Base-by-base conservation (phyloP, 129 eudicot genomes). In the Pseudognaphalium luteoalbum region DNA sequence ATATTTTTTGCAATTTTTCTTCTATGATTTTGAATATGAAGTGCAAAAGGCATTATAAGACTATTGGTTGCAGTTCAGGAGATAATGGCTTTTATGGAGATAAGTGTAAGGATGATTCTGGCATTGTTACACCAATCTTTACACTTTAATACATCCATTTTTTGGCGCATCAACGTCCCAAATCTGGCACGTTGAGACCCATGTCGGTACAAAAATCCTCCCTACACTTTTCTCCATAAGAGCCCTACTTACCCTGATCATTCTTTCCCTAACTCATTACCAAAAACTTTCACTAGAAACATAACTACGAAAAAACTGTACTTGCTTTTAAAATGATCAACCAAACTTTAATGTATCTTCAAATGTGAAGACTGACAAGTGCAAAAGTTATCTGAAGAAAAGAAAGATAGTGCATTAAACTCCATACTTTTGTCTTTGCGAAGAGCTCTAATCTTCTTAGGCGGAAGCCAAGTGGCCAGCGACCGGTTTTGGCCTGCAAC, bases 401-500 rank as follows among this genome's bases (percentile, higher is more conserved):
- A 68, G 42, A 8, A 37, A 35, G 44, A 58, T 4, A 67, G 20
- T 58, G 58, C 16, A 33, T n/a, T 78, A 52, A 61, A 63, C 0
- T 50, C 10, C 21, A 0, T 47, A 90, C 97, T 91, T 87, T 86
- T 86, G 62, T 91, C 93, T 88, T 93, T 93, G 34, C 91, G 85
- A 52, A 88, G 92, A 74, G 97, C 89, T 72, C 81, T 83, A 58
- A 74, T 81, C 79, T 91, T 93, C 81, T 93, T 93, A 2, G 92
- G 98, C 42, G 86, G 80, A 32, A 93, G 87, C 98, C 98, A 93
- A 4, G 96, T 83, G 60, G 97, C 98, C 39, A 81, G 15, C 2
- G 92, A 87, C 14, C 87, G 88, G 6, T 90, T 79, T 19, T 88
- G 92, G 34, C 91, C 92, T n/a, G 90, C 59, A 20, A 91, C 84